A percentile compares a stretch with the other conserved stretches of the same genome.
Conservation (phyloP, 1,284 basidiomycete species). For the Neotropicomus parvogracilis region DNA sequence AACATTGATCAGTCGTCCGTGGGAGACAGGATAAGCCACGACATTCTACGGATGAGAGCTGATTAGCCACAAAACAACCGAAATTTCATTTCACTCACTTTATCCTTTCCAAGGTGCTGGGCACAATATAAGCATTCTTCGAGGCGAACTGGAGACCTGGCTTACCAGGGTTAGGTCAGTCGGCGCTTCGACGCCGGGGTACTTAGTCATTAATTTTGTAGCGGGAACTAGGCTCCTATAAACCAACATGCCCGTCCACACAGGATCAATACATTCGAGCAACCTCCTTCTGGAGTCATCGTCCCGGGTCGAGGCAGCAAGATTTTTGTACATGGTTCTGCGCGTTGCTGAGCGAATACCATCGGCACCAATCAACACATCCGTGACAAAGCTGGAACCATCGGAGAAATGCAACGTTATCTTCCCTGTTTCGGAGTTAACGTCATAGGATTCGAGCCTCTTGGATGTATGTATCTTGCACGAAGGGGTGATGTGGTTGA, state of each 20-base stretch:
- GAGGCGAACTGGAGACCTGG: not conserved
- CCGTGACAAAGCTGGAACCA: constrained; percentile 30
- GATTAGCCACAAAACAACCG: not conserved
- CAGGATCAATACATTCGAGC: constrained; percentile 13
- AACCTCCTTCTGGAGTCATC: constrained; percentile 6
- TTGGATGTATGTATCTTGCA: constrained; percentile 34
- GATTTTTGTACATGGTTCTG: constrained; percentile 16
- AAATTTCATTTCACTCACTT: constrained; percentile 32
- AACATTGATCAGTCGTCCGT: constrained; percentile 42
- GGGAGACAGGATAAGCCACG: constrained; percentile 43
- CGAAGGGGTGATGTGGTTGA: constrained; percentile 25
- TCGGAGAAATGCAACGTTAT: constrained; percentile 33
- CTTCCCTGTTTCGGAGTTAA: constrained; percentile 7
- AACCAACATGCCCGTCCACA: constrained; percentile 22
- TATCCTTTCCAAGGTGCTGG: constrained; percentile 45
- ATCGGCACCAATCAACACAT: constrained; percentile 36
- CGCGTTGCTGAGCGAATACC: constrained; percentile 25
- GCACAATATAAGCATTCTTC: not conserved
- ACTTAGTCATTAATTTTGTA: constrained; percentile 13
- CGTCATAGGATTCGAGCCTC: constrained; percentile 27
- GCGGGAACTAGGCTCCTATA: constrained; percentile 20
- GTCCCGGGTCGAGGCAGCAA: constrained; percentile 10
- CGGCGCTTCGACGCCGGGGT: constrained; percentile 37
- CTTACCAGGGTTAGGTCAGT: constrained; percentile 36
- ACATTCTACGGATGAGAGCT: constrained; percentile 34